These are phyloP conservation scores for Cylindrotheca fusiformis DNA, from an alignment of 108 stramenopile genomes.

Conservation along the genomic window DNA sequence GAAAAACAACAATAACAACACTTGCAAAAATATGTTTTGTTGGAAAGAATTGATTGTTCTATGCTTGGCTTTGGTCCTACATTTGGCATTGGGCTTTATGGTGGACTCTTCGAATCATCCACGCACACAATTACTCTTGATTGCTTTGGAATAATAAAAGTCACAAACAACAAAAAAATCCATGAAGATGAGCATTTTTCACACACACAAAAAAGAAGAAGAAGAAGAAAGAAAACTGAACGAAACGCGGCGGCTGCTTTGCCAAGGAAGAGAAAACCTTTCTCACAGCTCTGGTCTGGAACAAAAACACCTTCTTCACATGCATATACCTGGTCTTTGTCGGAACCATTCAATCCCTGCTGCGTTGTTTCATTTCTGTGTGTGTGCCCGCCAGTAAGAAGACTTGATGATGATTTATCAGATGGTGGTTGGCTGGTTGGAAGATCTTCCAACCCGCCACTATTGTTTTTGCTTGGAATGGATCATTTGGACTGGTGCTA, in stretches of 20 bases:
- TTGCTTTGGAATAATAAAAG: background rate
- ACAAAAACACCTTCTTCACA: background rate
- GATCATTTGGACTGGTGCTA: too few species aligned
- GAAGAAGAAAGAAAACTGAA: background rate
- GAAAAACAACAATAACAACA: background rate
- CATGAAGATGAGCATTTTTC: background rate
- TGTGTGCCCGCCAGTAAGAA: too few species aligned
- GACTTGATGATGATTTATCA: too few species aligned
- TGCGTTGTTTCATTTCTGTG: too few species aligned
- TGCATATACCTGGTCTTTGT: too few species aligned
- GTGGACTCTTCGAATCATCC: background rate
- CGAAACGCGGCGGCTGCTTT: background rate
- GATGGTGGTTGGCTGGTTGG: too few species aligned
- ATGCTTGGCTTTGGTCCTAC: background rate
- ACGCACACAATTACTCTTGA: background rate
- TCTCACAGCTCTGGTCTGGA: too few species aligned
- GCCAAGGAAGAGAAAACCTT: background rate
- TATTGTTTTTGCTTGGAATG: too few species aligned
- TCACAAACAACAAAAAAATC: background rate
- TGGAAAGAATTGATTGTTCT: background rate
- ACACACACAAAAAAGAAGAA: background rate
- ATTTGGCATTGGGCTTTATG: background rate
- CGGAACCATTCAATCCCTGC: too few species aligned
- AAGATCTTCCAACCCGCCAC: too few species aligned
- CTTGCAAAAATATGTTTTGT: background rate